Base-by-base conservation (phyloP, 139 green algal genomes). In the Pedinophyceae sp. region DNA sequence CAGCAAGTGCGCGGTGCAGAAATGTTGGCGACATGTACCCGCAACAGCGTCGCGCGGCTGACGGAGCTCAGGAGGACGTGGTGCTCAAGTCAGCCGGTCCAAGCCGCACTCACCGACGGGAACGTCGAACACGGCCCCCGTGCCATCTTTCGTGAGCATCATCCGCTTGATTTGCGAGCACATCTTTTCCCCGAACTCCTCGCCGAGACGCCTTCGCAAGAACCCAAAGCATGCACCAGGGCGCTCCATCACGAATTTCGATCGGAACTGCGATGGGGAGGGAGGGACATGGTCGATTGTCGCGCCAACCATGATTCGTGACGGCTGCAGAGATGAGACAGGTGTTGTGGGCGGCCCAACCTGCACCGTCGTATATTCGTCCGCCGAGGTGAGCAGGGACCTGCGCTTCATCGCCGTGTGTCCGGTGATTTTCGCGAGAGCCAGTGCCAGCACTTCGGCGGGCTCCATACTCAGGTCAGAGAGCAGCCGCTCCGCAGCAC, bases 51-150 rank as follows among this genome's bases (percentile, higher is more conserved):
- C 28, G 20, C 23, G 1, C 23, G 4, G 29, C 3, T 29, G 24
- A 3, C 5, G 23, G 7, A 4, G 26, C 1, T 16, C 2, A 18
- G 24, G 2, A 48, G 1, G 43, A 58, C 57, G 38, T 75, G 34
- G 0, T 61, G 69, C 24, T 73, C 54, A 27, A 66, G n/a, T n/a
- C n/a, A 46, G 17, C 48, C 16, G 17, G 48, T 54, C 19, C 17
- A n/a, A 25, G 22, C 17, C 17, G 22, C 15, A n/a, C n/a, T n/a
- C n/a, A n/a, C n/a, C 62, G 19, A 61, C 45, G 41, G 87, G 83
- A n/a, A 94, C 85, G 54, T 95, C 87, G 57, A 95, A 95, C 2
- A 94, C 78, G 3, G 87, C 87, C 4, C 85, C 79, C 45, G 63
- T 73, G 49, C 69, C 67, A 63, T 94, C 85, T 20, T 60, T 56